phyloP scores from a whole-genome alignment of 129 eudicot species.

The Rutidosis leptorrhynchoides region DNA sequence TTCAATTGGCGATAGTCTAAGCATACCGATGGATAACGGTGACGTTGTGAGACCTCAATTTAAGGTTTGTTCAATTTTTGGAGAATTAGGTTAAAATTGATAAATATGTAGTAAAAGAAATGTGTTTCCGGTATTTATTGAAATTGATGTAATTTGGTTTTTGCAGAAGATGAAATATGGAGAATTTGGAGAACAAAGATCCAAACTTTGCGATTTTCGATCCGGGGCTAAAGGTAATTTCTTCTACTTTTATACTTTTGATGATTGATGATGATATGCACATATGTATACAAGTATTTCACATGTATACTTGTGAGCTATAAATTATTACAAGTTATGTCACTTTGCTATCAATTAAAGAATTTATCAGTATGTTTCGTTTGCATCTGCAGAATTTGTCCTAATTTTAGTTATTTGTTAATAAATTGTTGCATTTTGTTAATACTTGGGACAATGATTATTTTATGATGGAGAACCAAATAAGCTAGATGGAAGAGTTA shows the following conservation, averaged over 20 bases:
- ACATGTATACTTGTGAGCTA: too few relatives aligned
- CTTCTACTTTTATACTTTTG: neutral
- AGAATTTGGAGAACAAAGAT: constrained; percentile 16
- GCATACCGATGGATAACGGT: constrained; percentile 1
- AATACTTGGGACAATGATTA: neutral
- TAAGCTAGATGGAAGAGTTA: neutral
- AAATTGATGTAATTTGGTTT: constrained; percentile 12
- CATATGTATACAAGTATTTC: neutral
- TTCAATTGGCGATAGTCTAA: constrained; percentile 12
- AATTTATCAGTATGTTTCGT: neutral
- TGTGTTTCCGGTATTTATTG: neutral
- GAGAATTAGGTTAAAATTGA: constrained; percentile 10
- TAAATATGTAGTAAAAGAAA: too few relatives aligned
- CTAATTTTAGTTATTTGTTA: neutral
- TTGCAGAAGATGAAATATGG: constrained; percentile 32
- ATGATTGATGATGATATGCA: too few relatives aligned
- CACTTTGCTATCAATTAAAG: neutral
- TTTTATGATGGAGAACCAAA: neutral
- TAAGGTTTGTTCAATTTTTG: constrained; percentile 22
- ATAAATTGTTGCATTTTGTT: neutral
- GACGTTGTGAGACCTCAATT: constrained; percentile 23
- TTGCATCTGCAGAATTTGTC: neutral
- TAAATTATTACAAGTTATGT: neutral
- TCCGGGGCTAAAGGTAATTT: constrained; percentile 17
- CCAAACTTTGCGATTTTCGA: constrained; percentile 12